Conservation (phyloP, 2,329 filamentous ascomycete genomes). For the Periglandula ipomoeae region DNA sequence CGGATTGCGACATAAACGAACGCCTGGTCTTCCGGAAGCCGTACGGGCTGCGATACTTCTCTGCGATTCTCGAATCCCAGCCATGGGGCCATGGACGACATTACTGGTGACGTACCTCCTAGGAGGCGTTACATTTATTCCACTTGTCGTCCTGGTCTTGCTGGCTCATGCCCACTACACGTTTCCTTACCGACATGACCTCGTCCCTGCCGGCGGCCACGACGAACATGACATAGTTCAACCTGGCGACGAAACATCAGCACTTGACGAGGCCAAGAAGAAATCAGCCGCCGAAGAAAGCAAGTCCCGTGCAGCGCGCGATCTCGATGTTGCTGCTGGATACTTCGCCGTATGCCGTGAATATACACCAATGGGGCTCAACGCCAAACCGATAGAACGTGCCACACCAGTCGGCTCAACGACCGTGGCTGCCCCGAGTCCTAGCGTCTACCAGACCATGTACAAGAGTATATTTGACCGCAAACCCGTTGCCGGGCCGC, state of each 20-base stretch:
- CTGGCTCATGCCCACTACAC: slow-evolving; percentile 61
- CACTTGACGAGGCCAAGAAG: slow-evolving; percentile 49
- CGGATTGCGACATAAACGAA: neutral
- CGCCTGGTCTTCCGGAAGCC: neutral
- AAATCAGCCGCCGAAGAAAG: slow-evolving; percentile 50
- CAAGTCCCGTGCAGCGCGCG: slow-evolving; percentile 45
- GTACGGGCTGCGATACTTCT: neutral
- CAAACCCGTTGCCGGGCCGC: slow-evolving; percentile 41
- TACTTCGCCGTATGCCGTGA: slow-evolving; percentile 95
- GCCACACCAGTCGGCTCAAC: slow-evolving; percentile 68
- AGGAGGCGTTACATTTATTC: slow-evolving; percentile 82
- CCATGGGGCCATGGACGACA: slow-evolving; percentile 42
- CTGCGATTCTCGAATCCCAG: slow-evolving; percentile 3
- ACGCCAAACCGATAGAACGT: slow-evolving; percentile 84
- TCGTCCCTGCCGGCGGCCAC: slow-evolving; percentile 19
- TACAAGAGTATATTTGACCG: slow-evolving; percentile 93
- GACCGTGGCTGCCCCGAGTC: slow-evolving; percentile 69
- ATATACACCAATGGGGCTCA: slow-evolving; percentile 84
- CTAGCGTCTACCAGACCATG: slow-evolving; percentile 96
- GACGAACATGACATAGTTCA: slow-evolving; percentile 37
- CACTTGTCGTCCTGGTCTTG: slow-evolving; percentile 53
- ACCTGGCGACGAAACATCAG: slow-evolving; percentile 54
- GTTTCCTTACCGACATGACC: slow-evolving; percentile 45
- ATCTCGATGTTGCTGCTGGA: slow-evolving; percentile 73
- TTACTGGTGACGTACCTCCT: slow-evolving; percentile 72